A percentile compares a stretch with the other conserved stretches of the same genome.
phyloP scores from a whole-genome alignment of 2,329 filamentous ascomycete species.

The Mollisia scopiformis region DNA sequence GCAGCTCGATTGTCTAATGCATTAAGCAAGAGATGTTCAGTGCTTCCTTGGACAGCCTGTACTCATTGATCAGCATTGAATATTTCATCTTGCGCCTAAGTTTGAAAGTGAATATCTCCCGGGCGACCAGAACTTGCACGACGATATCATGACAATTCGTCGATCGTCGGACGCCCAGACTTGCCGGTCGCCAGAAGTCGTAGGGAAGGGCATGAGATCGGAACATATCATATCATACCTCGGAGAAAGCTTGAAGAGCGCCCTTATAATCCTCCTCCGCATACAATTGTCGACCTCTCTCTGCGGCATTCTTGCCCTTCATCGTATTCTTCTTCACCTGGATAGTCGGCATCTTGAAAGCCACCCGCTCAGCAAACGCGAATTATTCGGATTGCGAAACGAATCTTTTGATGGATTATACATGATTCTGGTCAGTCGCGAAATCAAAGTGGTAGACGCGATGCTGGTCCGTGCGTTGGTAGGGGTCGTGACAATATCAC shows the following conservation, averaged over 20 bases:
- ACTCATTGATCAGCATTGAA: constrained; percentile 6
- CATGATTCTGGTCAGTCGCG: too few relatives aligned
- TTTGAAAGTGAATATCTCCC: not conserved
- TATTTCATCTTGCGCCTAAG: not conserved
- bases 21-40: constrained; percentile 30
- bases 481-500: too few relatives aligned
- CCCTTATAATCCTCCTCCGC: constrained; percentile 32
- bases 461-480: too few relatives aligned
- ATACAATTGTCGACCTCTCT: constrained; percentile 34
- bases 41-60: constrained; percentile 31
- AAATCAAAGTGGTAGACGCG: too few relatives aligned
- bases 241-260: constrained; percentile 31
- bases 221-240: constrained; percentile 26
- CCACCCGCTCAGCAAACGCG: too few relatives aligned
- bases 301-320: constrained; percentile 18
- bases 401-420: too few relatives aligned
- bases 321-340: not conserved
- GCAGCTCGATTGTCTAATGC: constrained; percentile 39
- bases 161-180: not conserved
- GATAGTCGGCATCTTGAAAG: not conserved
- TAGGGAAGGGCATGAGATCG: too few relatives aligned
- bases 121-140: not conserved
- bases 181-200: too few relatives aligned
- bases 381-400: too few relatives aligned
- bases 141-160: not conserved